phyloP scores from a whole-genome alignment of 306 rosid genomes.

The Malus sieversii region DNA sequence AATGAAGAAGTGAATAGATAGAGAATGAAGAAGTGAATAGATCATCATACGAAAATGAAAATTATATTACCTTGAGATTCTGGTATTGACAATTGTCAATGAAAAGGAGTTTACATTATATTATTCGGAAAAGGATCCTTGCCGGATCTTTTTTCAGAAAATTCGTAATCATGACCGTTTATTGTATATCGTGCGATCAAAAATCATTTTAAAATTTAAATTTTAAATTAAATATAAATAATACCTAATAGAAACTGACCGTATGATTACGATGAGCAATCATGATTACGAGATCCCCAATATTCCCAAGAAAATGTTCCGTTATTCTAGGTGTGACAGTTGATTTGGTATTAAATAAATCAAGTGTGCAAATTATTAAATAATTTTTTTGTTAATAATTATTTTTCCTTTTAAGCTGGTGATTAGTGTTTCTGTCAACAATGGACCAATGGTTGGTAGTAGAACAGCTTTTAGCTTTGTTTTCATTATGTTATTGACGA shows the following conservation, averaged over 20 bases:
- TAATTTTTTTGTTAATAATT: background rate
- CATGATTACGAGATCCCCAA: too few relatives aligned
- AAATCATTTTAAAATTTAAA: too few relatives aligned
- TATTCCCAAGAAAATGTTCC: accelerated
- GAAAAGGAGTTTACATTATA: background rate
- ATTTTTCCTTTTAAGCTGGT: background rate
- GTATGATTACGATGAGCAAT: too few relatives aligned
- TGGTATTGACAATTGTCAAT: conserved; percentile 7
- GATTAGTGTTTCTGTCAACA: background rate
- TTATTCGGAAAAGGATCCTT: too few relatives aligned
- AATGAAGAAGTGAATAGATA: too few relatives aligned
- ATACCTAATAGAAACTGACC: accelerated
- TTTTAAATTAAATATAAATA: too few relatives aligned
- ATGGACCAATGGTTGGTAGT: background rate
- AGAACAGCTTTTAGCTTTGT: background rate
- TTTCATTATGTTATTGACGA: background rate
- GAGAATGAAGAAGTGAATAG: too few relatives aligned
- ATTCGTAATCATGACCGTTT: accelerated
- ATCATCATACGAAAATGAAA: background rate
- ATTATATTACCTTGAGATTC: background rate
- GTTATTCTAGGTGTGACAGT: background rate
- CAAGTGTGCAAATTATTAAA: background rate
- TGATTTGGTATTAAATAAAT: background rate
- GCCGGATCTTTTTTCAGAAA: accelerated
- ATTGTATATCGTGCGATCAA: accelerated